These are phyloP conservation scores for Boletus rex-veris DNA, from an alignment of 768 basidiomycete genomes.

Conservation along the genomic window DNA sequence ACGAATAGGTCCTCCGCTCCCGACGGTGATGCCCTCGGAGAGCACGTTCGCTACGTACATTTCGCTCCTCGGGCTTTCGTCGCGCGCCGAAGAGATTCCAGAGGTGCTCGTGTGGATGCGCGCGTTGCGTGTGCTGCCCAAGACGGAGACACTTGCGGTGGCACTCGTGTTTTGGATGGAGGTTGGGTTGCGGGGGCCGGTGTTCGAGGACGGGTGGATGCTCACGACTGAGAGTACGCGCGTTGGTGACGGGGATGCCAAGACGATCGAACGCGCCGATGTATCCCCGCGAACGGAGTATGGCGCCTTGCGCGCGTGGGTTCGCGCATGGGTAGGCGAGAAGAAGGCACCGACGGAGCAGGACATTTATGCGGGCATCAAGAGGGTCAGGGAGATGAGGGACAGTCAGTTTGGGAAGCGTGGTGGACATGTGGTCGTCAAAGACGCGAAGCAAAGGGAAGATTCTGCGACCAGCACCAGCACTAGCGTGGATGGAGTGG, in stretches of 20 bases:
- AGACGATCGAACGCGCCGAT: neutral
- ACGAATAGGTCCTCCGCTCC: constrained; percentile 16
- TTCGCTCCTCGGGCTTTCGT: constrained; percentile 52
- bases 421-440: constrained; percentile 5
- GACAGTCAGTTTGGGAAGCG: constrained; percentile 19
- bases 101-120: constrained; percentile 73
- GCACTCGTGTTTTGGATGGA: constrained; percentile 73
- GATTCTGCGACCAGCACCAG: neutral
- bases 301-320: constrained; percentile 40
- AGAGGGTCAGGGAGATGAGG: constrained; percentile 28
- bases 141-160: constrained; percentile 51
- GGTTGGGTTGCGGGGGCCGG: constrained; percentile 56
- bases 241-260: neutral
- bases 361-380: constrained; percentile 33
- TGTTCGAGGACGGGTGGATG: constrained; percentile 46
- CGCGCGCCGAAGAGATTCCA: constrained; percentile 58
- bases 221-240: neutral
- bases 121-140: constrained; percentile 49
- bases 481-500: neutral
- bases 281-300: constrained; percentile 21
- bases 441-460: neutral
- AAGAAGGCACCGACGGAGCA: constrained; percentile 40
- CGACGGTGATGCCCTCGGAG: constrained; percentile 47
- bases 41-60: constrained; percentile 56
- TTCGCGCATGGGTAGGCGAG: constrained; percentile 56